phyloP scores from a whole-genome alignment of 306 rosid species.

The Quercus dentata region DNA sequence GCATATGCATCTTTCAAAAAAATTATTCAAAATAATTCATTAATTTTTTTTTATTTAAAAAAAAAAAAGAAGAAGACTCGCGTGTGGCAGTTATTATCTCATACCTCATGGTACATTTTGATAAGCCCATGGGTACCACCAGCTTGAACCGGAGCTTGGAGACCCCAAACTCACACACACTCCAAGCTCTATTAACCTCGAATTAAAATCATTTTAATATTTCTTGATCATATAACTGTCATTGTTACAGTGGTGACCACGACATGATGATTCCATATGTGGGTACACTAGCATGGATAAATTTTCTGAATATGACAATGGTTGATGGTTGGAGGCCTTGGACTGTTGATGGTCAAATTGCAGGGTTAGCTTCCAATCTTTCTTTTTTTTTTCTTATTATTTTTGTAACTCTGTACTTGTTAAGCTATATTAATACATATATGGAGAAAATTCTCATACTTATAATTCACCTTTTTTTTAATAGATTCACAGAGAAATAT shows the following conservation, averaged over 20 bases:
- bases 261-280: slow-evolving; percentile 16
- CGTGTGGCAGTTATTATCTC: too few species aligned
- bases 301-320: background rate
- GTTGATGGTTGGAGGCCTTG: slow-evolving; percentile 31
- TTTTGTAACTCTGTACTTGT: too few species aligned
- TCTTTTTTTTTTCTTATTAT: too few species aligned
- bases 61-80: too few species aligned
- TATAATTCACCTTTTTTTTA: background rate
- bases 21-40: too few species aligned
- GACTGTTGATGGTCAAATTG: slow-evolving; percentile 26
- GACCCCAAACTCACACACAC: too few species aligned
- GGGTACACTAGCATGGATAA: slow-evolving; percentile 19
- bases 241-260: slow-evolving; percentile 29
- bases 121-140: too few species aligned
- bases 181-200: too few species aligned
- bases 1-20: background rate
- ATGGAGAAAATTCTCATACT: background rate
- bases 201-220: too few species aligned
- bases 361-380: slow-evolving; percentile 19
- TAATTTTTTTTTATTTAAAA: too few species aligned
- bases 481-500: slow-evolving; percentile 12
- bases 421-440: background rate
- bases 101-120: too few species aligned
- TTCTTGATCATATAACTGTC: background rate
- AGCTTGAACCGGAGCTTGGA: too few species aligned